Base-by-base conservation (phyloP, 1,139 yeast species). In the Torulaspora pretoriensis region DNA sequence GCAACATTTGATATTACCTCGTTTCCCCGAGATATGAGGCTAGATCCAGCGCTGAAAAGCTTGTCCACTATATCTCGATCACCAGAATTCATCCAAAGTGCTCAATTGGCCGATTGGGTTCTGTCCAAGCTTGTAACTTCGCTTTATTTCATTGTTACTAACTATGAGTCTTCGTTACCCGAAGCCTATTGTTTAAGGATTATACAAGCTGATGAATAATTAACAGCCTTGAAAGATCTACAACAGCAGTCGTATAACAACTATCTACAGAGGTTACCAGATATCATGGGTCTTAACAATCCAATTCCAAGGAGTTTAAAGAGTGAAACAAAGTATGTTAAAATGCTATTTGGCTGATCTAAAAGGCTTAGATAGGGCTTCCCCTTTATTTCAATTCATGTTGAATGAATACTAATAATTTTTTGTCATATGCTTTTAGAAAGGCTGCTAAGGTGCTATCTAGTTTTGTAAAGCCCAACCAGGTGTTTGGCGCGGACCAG, bases 381-480 rank as follows among this genome's bases (percentile, higher is more conserved):
- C 41, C 41, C 41, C 41, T 38, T 24, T 38, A 14, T 9, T 10
- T 9, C 14, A 25, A 4, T 19, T 19, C 6, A 27, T 27, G 2
- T n/a, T 8, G 8, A 27, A 27, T n/a, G n/a, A 16, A 30, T 17
- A 12, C 28, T 30, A 22, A 38, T 35, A 17, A 27, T 14, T 24
- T 28, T 16, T 25, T 28, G 10, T 40, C 23, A 13, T 26, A 8
- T 28, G 12, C 27, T 12, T 35, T 10, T 35, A 83, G 92, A 62
- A 92, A 92, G 70, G 97, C 97, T n/a, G 97, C 97, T 22, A 87
- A 88, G 63, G 81, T 90, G 51, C 78, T 92, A 46, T 75, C 96
- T 1, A 84, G 95, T 25, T 92, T 92, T 60, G 77, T 92, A 59
- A 90, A 90, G 67, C 97, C 97, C n/a, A 90, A 92, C 68, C 97